These are phyloP conservation scores for Carpinus fangiana DNA, from an alignment of 306 rosid species.

Conservation along the genomic window DNA sequence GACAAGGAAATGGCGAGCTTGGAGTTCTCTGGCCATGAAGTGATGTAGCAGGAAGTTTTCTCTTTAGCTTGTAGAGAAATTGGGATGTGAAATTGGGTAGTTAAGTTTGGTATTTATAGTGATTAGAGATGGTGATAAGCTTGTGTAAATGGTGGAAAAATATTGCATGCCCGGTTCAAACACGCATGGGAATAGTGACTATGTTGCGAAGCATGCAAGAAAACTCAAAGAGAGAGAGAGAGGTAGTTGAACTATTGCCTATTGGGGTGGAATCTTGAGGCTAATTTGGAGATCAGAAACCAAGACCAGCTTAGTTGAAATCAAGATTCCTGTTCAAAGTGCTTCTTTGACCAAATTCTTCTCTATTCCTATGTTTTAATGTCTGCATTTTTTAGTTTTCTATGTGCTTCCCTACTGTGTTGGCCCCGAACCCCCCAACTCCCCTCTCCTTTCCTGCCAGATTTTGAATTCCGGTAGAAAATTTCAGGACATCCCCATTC, in stretches of 20 bases:
- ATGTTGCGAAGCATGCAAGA: not conserved
- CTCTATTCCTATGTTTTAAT: not conserved
- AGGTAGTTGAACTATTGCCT: too few species aligned
- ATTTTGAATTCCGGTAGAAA: too few species aligned
- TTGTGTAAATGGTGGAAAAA: not conserved
- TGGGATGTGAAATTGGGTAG: not conserved
- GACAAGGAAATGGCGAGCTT: constrained; percentile 4
- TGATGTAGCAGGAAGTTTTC: not conserved
- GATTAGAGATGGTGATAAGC: not conserved
- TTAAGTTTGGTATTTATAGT: not conserved
- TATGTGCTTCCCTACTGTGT: not conserved
- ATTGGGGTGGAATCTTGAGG: not conserved
- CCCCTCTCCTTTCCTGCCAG: too few species aligned
- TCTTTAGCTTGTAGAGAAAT: not conserved
- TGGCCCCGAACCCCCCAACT: not conserved
- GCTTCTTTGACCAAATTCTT: not conserved
- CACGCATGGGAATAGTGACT: not conserved
- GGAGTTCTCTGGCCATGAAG: constrained; percentile 8
- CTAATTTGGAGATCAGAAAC: not conserved
- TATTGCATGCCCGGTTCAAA: not conserved
- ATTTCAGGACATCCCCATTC: too few species aligned
- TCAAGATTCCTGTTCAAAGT: not conserved
- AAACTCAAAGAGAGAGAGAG: not conserved
- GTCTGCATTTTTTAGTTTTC: not conserved
- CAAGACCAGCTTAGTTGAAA: not conserved